These are phyloP conservation scores for Tulasnella sp. DNA, from an alignment of 768 basidiomycete genomes.

Conservation along the genomic window DNA sequence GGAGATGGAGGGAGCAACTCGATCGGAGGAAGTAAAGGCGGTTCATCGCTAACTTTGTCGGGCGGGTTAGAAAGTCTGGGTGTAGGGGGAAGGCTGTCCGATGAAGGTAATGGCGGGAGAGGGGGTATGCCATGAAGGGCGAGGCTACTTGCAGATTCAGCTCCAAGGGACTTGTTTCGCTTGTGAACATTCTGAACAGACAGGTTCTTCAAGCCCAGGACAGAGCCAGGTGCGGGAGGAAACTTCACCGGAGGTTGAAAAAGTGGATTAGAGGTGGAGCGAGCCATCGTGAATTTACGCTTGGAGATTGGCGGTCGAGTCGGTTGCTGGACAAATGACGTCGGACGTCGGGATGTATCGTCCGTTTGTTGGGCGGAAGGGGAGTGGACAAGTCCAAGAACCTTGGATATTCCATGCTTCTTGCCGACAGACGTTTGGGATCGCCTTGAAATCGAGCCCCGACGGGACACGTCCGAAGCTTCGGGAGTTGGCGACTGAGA, in stretches of 20 bases:
- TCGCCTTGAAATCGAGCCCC: background rate
- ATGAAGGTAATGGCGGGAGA: background rate
- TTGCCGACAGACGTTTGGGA: background rate
- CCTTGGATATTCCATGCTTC: conserved; percentile 1
- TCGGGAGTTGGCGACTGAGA: background rate
- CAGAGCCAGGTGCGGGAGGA: too few species aligned
- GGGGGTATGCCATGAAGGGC: background rate
- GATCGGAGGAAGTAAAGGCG: conserved; percentile 13
- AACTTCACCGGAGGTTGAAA: too few species aligned
- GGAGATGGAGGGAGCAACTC: conserved; percentile 15
- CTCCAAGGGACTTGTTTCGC: conserved; percentile 13
- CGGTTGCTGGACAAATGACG: background rate
- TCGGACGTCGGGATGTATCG: background rate
- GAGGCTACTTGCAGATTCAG: background rate
- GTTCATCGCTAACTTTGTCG: background rate
- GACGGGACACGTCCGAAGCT: background rate
- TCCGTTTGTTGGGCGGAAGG: background rate
- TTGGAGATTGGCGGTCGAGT: background rate
- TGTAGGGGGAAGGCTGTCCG: background rate
- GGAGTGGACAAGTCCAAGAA: background rate
- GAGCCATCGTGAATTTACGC: conserved; percentile 2
- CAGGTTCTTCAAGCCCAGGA: background rate
- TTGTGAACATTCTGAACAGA: too few species aligned
- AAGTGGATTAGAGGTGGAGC: conserved; percentile 11
- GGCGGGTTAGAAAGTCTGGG: conserved; percentile 3